phyloP scores from a whole-genome alignment of 1,139 yeast genomes.

The Taphrina flavorubra region DNA sequence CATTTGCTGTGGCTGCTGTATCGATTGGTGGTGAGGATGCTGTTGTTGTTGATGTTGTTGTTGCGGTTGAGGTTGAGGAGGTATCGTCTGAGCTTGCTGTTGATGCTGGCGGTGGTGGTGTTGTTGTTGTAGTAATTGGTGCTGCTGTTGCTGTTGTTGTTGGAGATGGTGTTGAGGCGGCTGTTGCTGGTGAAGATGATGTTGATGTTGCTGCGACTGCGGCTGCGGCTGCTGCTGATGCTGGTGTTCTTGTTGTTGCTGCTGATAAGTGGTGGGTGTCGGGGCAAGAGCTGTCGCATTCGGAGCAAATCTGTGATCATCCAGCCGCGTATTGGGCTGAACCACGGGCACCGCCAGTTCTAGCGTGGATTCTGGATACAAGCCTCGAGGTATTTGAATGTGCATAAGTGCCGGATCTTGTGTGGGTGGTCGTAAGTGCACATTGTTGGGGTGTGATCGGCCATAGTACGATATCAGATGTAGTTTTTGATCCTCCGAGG shows the following conservation, averaged over 20 bases:
- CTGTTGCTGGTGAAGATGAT: neutral
- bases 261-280: neutral
- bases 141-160: neutral
- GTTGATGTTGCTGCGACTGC: neutral
- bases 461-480: constrained; percentile 65
- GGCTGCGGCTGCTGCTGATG: neutral
- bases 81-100: neutral
- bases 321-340: neutral
- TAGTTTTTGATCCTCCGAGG: constrained; percentile 60
- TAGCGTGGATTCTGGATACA: constrained; percentile 54
- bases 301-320: constrained; percentile 2
- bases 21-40: neutral
- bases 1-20: neutral
- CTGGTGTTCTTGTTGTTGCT: neutral
- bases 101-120: neutral
- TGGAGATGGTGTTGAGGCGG: neutral
- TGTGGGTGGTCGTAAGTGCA: constrained; percentile 54
- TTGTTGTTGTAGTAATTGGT: neutral
- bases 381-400: constrained; percentile 53
- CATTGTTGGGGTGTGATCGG: constrained; percentile 49
- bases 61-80: constrained; percentile 1
- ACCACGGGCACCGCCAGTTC: constrained; percentile 4
- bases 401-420: constrained; percentile 53
- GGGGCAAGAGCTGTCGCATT: neutral
- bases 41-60: constrained; percentile 11